Conservation (phyloP, 306 rosid species). For the Malus sylvestris region DNA sequence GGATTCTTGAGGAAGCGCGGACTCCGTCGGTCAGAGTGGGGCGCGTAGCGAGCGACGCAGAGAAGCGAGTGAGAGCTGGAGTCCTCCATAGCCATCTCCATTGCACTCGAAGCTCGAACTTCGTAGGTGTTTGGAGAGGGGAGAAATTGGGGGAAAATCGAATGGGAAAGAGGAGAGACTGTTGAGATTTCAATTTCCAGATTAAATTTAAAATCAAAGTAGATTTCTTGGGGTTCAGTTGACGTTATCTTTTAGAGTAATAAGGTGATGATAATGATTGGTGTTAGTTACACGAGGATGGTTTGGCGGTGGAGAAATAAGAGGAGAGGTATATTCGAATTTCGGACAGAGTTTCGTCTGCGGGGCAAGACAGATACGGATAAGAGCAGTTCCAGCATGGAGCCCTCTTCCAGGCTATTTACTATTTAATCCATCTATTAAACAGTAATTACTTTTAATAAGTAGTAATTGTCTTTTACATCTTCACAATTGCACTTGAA, state of each 20-base stretch:
- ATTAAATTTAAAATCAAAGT: background rate
- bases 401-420: no score
- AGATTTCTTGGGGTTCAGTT: background rate
- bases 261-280: background rate
- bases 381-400: no score
- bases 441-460: no score
- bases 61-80: constrained; percentile 36
- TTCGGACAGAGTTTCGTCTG: background rate
- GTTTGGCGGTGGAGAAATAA: no score
- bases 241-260: background rate
- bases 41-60: constrained; percentile 36
- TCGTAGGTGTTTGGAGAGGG: constrained; percentile 2
- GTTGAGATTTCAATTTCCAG: background rate
- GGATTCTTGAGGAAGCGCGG: constrained; percentile 48
- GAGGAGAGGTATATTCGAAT: background rate
- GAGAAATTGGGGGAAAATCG: constrained; percentile 6
- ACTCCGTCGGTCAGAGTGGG: constrained; percentile 41
- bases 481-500: no score
- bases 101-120: constrained; percentile 15
- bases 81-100: constrained; percentile 78
- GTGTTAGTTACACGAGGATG: background rate
- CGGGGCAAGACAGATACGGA: no score
- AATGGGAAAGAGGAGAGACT: background rate
- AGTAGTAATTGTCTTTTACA: no score
- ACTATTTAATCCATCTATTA: no score